phyloP scores from a whole-genome alignment of 2,329 filamentous ascomycete genomes.

The Penicillium polonicum region DNA sequence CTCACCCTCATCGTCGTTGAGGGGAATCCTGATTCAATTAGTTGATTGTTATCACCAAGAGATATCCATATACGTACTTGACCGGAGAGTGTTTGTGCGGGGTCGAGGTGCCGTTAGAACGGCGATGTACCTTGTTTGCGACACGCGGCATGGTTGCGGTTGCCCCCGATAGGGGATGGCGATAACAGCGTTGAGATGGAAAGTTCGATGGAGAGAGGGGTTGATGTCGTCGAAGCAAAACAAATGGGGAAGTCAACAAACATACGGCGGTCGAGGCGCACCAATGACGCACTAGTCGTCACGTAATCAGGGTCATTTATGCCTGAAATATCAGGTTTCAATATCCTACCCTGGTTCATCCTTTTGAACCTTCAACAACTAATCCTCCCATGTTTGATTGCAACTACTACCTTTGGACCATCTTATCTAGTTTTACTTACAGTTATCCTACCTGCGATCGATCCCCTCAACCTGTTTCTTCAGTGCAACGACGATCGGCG shows the following conservation, averaged over 20 bases:
- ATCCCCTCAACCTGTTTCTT: background rate
- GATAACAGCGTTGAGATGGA: constrained; percentile 14
- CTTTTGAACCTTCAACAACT: background rate
- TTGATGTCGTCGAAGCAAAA: constrained; percentile 22
- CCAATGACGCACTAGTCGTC: constrained; percentile 23
- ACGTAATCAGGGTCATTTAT: constrained; percentile 5
- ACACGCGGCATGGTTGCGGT: constrained; percentile 55
- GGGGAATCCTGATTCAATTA: constrained; percentile 67
- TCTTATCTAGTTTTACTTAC: background rate
- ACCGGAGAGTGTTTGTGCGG: constrained; percentile 53
- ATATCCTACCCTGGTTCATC: background rate
- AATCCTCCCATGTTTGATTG: background rate
- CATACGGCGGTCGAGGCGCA: constrained; percentile 32
- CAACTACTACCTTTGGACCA: background rate
- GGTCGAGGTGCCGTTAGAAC: constrained; percentile 49
- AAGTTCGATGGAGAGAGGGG: constrained; percentile 14
- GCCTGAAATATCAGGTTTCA: constrained; percentile 8
- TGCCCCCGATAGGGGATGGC: constrained; percentile 28
- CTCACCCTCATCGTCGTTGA: constrained; percentile 93
- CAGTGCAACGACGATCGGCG: constrained; percentile 2
- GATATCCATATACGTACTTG: constrained; percentile 41
- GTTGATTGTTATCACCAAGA: constrained; percentile 2
- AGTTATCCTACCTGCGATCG: background rate
- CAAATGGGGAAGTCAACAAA: constrained; percentile 35
- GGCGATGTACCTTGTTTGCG: constrained; percentile 48